A percentile compares a stretch with the other conserved stretches of the same genome.
phyloP scores from a whole-genome alignment of 1,284 basidiomycete species.

The Cystobasidium sp. region DNA sequence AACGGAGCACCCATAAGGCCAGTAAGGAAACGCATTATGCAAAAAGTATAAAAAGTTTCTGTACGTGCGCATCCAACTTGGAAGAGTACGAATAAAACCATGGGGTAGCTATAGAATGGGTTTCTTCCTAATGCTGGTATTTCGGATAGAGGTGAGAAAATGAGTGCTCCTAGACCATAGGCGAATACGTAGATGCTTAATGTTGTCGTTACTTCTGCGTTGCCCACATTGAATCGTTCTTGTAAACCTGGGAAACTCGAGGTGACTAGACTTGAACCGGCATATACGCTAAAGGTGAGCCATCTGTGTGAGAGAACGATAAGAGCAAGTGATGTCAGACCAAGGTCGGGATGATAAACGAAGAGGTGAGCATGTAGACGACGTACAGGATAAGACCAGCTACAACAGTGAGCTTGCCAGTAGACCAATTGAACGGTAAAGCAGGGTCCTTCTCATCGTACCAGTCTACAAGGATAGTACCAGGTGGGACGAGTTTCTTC shows the following conservation, averaged over 20 bases:
- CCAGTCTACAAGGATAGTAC: constrained; percentile 35
- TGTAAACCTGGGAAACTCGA: constrained; percentile 29
- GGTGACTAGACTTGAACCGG: constrained; percentile 27
- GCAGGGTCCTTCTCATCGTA: constrained; percentile 25
- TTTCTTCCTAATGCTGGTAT: constrained; percentile 47
- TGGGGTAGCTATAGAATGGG: constrained; percentile 48
- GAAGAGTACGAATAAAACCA: constrained; percentile 40
- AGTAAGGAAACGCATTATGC: constrained; percentile 51
- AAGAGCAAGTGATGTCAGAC: not conserved
- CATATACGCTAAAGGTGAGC: constrained; percentile 23
- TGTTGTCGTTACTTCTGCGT: constrained; percentile 35
- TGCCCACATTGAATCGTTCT: constrained; percentile 16
- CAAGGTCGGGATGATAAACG: too few relatives aligned
- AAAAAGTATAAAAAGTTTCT: constrained; percentile 24
- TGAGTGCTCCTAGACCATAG: constrained; percentile 51
- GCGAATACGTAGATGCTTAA: constrained; percentile 49
- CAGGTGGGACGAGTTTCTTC: constrained; percentile 22
- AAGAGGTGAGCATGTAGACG: not conserved
- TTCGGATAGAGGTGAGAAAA: constrained; percentile 50
- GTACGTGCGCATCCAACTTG: constrained; percentile 25
- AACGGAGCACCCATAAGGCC: constrained; percentile 54
- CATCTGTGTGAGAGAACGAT: not conserved
- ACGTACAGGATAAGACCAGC: constrained; percentile 15
- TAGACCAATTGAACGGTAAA: constrained; percentile 16
- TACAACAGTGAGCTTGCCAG: constrained; percentile 19